Evolutionary conservation across 768 basidiomycete species (phyloP), one percentile per base, ranked within the genome.

Genomic region (Kwoniella pini): DNA sequence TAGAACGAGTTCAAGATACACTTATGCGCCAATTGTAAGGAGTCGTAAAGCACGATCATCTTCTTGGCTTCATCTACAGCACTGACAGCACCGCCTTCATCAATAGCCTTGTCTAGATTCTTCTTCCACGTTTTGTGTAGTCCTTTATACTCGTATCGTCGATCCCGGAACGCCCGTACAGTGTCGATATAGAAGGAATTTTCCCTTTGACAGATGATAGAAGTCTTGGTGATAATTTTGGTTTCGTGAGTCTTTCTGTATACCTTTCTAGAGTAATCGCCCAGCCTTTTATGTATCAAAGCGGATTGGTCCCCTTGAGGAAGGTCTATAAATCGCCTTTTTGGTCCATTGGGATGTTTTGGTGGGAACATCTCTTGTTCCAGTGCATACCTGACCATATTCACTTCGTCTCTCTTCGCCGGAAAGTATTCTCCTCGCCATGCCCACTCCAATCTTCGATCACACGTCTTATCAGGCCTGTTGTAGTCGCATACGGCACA

Each of bases 1-100:
- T 99, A 99, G 83, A 99, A 99, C 2, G 96, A 98, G 82, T 99
- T 99, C 67, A 99, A 85, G 75, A 99, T 99, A 75, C 94, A 97
- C 81, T 99, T 99, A 84, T 99, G 96, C 3, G 96, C 96, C 26
- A 99, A 87, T 78, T 99, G 96, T 31, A 99, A 84, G 3, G 96
- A 98, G 77, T 98, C 96, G 80, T 98, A 99, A 10, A 99, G 79
- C 22, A 99, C 95, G 69, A 97, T 90, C 90, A 99, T 93, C 82
- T 95, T 96, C 82, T 89, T 97, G 38, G 96, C 95, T 79, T 99
- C 96, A 63, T 94, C 90, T 38, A 96, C 84, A 72, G 97, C 93
- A 6, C 88, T 84, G 26, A 97, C 82, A 2, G 87, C 85, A 4
- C 85, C 84, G 6, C 86, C 86, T 69, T 87, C 87, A n/a, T 82